Evolutionary conservation across 2,329 filamentous ascomycete species (phyloP).

Genomic region (Epichloe aotearoae): DNA sequence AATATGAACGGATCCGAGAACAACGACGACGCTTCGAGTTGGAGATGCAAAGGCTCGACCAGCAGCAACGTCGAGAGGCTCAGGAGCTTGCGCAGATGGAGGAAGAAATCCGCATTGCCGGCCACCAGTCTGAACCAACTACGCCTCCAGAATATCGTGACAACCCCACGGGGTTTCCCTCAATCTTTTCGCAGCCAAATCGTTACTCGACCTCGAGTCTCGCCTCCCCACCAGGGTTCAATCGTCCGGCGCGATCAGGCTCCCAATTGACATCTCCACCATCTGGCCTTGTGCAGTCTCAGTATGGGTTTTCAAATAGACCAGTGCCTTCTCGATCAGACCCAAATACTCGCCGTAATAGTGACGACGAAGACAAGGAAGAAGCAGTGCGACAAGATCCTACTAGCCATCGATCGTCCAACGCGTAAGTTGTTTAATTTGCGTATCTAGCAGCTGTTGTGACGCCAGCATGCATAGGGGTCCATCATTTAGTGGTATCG

Average conservation of each 20-base stretch:
- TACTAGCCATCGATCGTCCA: constrained; percentile 59
- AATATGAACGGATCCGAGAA: constrained; percentile 83
- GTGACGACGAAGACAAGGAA: constrained; percentile 80
- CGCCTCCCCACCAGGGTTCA: constrained; percentile 66
- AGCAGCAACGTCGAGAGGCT: constrained; percentile 71
- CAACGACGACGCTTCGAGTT: constrained; percentile 82
- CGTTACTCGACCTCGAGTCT: constrained; percentile 83
- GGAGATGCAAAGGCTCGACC: constrained; percentile 80
- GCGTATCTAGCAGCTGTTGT: background rate
- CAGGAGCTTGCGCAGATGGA: constrained; percentile 76
- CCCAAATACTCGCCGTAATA: constrained; percentile 76
- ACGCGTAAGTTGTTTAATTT: constrained; percentile 52
- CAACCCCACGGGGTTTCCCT: constrained; percentile 53
- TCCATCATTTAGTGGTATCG: background rate
- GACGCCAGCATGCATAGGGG: background rate
- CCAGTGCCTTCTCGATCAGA: constrained; percentile 70
- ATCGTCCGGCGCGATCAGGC: constrained; percentile 60
- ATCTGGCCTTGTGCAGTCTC: constrained; percentile 44
- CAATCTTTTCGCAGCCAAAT: constrained; percentile 70
- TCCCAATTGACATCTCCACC: constrained; percentile 72
- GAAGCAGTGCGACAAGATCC: constrained; percentile 55
- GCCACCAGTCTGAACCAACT: constrained; percentile 85
- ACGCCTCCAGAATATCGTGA: constrained; percentile 91
- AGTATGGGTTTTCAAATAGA: constrained; percentile 34
- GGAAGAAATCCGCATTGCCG: constrained; percentile 50